Evolutionary conservation across 164 flowering plant genomes (phyloP), one percentile per base, ranked within the genome.

Genomic region (Vitis riparia): DNA sequence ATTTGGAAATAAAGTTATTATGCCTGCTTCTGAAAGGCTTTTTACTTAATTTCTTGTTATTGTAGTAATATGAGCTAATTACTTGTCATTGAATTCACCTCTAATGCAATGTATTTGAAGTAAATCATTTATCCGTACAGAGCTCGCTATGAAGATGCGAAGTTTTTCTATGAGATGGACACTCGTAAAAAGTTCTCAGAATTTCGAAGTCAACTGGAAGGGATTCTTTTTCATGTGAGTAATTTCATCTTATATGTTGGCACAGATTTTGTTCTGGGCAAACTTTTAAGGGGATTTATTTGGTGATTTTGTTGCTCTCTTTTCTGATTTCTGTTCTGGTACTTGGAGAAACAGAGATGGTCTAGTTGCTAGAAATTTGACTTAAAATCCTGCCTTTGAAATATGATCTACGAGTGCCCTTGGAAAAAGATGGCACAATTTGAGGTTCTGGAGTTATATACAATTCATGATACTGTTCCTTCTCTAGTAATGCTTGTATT

Each of bases 111-210:
- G 55, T 9, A 12, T 69, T 61, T 57, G 14, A 8, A 66, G 2
- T 58, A 27, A 58, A 11, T 59, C 3, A 10, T 29, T 58, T 51
- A 29, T 55, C 51, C 17, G 50, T 78, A 66, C 87, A 94, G 99
- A 81, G 97, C 99, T 75, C 97, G 99, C n/a, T 94, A 89, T 79
- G 99, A 94, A 83, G 99, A 94, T 87, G 99, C 99, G 47, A 94
- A 92, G 74, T 94, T 94, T 74, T 94, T 94, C 78, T 94, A 92
- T 83, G 94, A 91, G 82, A 65, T 87, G 85, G 99, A 94, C 77
- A 84, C 88, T 11, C 76, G 87, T 19, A 94, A 88, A 77, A 84
- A 60, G 50, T 79, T 87, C 68, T 78, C 86, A 17, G 93, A 92
- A 59, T 92, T 92, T 62, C 81, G 89, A 67, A 66, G 70, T 76